Conservation (phyloP, 305 asterid species). For the Solanum hybrid region DNA sequence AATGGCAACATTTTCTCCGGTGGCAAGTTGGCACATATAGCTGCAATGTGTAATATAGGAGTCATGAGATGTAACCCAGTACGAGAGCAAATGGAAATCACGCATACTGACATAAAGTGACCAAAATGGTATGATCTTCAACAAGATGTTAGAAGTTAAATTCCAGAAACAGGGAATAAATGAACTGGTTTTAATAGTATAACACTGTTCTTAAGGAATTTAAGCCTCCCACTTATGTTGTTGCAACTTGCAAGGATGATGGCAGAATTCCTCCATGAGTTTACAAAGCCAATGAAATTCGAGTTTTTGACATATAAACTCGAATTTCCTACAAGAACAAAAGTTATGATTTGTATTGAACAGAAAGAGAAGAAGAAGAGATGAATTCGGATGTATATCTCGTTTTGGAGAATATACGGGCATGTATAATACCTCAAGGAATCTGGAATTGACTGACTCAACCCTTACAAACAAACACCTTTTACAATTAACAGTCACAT, state of each 20-base stretch:
- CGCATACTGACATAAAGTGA: background rate
- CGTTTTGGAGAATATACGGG: background rate
- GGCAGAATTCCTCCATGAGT: background rate
- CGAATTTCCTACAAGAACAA: background rate
- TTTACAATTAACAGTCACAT: background rate
- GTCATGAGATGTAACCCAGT: background rate
- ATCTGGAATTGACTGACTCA: background rate
- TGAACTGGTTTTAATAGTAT: background rate
- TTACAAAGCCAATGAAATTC: background rate
- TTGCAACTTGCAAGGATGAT: background rate
- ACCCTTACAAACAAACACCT: background rate
- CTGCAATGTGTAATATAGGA: slow-evolving; percentile 23
- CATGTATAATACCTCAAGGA: background rate
- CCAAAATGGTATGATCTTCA: background rate
- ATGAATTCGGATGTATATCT: background rate
- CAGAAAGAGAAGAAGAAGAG: background rate
- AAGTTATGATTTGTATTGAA: background rate
- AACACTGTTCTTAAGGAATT: background rate
- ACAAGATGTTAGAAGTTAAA: background rate
- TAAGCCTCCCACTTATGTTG: background rate
- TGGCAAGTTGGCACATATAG: slow-evolving; percentile 76
- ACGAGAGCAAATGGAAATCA: background rate
- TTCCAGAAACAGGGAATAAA: background rate
- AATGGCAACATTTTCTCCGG: slow-evolving; percentile 82
- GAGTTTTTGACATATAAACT: background rate